phyloP scores from a whole-genome alignment of 1,284 basidiomycete genomes.

The Austroboletus novae-zelandiae region DNA sequence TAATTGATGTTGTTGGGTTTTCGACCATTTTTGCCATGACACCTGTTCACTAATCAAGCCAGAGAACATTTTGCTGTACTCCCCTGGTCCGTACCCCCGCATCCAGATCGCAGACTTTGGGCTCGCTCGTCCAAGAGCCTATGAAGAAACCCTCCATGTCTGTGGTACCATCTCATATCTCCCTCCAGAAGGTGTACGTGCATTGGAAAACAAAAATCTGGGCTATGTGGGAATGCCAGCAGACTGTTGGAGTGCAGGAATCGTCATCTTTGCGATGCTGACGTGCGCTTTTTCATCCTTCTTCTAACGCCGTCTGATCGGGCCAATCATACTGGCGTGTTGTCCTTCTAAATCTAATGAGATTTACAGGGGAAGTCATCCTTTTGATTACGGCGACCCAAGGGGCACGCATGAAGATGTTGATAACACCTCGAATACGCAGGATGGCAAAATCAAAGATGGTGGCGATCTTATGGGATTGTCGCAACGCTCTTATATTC shows the following conservation, averaged over 20 bases:
- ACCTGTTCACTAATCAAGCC: slow-evolving; percentile 45
- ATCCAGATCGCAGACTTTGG: slow-evolving; percentile 87
- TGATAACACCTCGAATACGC: slow-evolving; percentile 2
- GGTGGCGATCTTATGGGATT: slow-evolving; percentile 31
- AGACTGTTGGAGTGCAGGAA: slow-evolving; percentile 82
- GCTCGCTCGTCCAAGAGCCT: slow-evolving; percentile 74
- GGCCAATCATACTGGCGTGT: neutral
- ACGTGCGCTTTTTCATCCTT: slow-evolving; percentile 49
- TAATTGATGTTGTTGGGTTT: neutral
- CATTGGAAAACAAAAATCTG: slow-evolving; percentile 65
- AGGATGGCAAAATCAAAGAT: slow-evolving; percentile 15
- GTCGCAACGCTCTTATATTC: slow-evolving; percentile 48
- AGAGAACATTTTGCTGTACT: slow-evolving; percentile 79
- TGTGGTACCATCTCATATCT: slow-evolving; percentile 82
- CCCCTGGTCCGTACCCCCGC: slow-evolving; percentile 76
- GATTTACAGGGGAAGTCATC: slow-evolving; percentile 59
- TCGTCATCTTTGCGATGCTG: slow-evolving; percentile 79
- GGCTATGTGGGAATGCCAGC: slow-evolving; percentile 77
- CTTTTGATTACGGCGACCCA: slow-evolving; percentile 60
- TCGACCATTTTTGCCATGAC: neutral
- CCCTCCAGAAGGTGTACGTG: slow-evolving; percentile 80
- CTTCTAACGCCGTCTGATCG: neutral
- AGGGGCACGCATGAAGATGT: slow-evolving; percentile 23
- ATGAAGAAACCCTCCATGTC: slow-evolving; percentile 76
- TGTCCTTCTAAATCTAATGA: slow-evolving; percentile 8